Conservation (phyloP, 768 basidiomycete species). For the Favolaschia claudopus region DNA sequence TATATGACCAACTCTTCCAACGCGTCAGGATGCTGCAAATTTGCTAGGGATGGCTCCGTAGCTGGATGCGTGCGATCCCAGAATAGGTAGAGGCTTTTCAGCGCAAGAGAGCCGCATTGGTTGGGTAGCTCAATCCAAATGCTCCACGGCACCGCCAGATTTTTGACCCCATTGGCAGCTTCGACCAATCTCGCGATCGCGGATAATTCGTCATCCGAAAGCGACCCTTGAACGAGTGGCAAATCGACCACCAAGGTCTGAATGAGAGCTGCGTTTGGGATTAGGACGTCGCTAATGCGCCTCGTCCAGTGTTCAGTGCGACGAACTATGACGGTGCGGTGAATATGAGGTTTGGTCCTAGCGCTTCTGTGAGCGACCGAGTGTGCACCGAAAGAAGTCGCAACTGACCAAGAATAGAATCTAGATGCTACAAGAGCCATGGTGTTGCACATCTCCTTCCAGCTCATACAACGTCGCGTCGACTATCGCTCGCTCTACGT, state of each 20-base stretch:
- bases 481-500: neutral
- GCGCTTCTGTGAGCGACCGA: neutral
- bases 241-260: neutral
- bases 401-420: neutral
- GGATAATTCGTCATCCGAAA: neutral
- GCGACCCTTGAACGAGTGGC: neutral
- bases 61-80: neutral
- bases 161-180: neutral
- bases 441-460: neutral
- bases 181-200: neutral
- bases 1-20: conserved; percentile 2
- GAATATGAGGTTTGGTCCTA: conserved; percentile 1
- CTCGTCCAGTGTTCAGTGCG: neutral
- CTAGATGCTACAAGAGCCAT: conserved; percentile 2
- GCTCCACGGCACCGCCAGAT: conserved; percentile 3
- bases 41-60: neutral
- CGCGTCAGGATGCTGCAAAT: neutral
- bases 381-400: neutral
- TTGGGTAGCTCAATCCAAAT: neutral
- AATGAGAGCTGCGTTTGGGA: neutral
- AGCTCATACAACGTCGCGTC: neutral
- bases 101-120: neutral
- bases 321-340: neutral
- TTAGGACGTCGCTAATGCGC: neutral
- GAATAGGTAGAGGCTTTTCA: conserved; percentile 11